These are phyloP conservation scores for Gyrodon lividus DNA, from an alignment of 768 basidiomycete species.

Conservation along the genomic window DNA sequence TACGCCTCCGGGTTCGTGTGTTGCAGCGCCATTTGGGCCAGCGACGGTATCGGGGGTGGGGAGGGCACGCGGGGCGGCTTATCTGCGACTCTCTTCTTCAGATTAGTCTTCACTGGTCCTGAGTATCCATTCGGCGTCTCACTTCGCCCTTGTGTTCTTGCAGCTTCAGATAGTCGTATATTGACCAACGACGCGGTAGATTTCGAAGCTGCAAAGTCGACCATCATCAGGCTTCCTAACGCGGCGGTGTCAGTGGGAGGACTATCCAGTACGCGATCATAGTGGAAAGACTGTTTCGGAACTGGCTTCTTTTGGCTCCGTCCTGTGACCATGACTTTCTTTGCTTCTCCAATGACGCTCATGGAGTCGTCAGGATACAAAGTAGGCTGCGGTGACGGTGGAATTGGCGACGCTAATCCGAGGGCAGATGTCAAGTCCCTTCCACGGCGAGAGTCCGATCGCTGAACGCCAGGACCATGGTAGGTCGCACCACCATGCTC, in stretches of 20 bases:
- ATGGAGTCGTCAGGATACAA: constrained; percentile 73
- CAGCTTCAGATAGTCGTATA: constrained; percentile 26
- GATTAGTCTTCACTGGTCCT: constrained; percentile 20
- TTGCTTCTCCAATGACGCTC: constrained; percentile 50
- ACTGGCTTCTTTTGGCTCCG: constrained; percentile 35
- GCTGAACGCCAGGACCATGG: constrained; percentile 30
- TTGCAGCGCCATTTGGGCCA: constrained; percentile 72
- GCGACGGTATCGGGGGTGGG: constrained; percentile 68
- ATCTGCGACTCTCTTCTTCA: constrained; percentile 45
- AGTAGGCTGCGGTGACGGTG: constrained; percentile 59
- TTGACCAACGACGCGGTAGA: constrained; percentile 34
- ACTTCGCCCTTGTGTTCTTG: constrained; percentile 26
- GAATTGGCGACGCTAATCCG: constrained; percentile 34
- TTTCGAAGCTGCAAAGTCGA: constrained; percentile 49
- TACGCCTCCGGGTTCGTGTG: constrained; percentile 62
- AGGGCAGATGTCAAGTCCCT: constrained; percentile 39
- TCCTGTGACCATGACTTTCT: constrained; percentile 23
- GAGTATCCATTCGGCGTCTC: background rate
- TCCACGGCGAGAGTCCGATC: constrained; percentile 45
- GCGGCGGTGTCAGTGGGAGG: constrained; percentile 42
- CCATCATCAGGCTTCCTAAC: constrained; percentile 60
- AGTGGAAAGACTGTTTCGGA: constrained; percentile 19
- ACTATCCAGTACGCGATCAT: constrained; percentile 15
- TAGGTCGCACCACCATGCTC: constrained; percentile 33
- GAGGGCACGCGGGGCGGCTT: constrained; percentile 79